These are phyloP conservation scores for Chloropicon primus DNA, from an alignment of 139 green algal genomes.

Conservation along the genomic window DNA sequence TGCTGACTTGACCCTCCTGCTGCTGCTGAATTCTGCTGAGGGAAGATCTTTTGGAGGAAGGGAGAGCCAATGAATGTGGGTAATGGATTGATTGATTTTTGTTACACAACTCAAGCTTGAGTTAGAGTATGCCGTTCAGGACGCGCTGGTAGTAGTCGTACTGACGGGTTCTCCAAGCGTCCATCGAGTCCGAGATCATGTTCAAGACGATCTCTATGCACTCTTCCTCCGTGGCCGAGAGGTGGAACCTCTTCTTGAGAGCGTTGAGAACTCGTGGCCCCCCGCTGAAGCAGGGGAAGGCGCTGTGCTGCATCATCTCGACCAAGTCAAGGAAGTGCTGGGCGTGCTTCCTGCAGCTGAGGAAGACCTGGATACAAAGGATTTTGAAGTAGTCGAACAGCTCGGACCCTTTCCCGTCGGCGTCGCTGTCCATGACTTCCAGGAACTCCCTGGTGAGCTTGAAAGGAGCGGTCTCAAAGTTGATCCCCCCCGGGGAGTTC, in stretches of 20 bases:
- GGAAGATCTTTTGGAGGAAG: too few species aligned
- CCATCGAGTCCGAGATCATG: slow-evolving; percentile 76
- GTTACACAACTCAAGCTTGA: too few species aligned
- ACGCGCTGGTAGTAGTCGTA: slow-evolving; percentile 98
- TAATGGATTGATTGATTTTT: neutral
- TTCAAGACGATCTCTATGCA: slow-evolving; percentile 71
- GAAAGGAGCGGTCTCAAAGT: slow-evolving; percentile 75
- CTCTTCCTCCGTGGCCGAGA: slow-evolving; percentile 43
- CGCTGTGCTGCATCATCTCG: slow-evolving; percentile 78
- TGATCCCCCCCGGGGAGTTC: slow-evolving; percentile 57
- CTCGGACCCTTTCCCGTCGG: slow-evolving; percentile 60
- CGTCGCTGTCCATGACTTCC: slow-evolving; percentile 89
- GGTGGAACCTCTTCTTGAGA: slow-evolving; percentile 70
- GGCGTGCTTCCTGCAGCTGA: slow-evolving; percentile 71
- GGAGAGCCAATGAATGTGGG: neutral
- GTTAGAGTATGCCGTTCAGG: slow-evolving; percentile 73
- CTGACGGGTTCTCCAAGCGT: slow-evolving; percentile 91
- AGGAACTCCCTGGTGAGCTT: slow-evolving; percentile 92
- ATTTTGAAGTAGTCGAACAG: slow-evolving; percentile 87
- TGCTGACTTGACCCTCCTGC: too few species aligned
- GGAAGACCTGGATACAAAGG: slow-evolving; percentile 91
- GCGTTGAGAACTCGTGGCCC: slow-evolving; percentile 50
- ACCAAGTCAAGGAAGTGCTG: slow-evolving; percentile 76
- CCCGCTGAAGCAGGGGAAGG: slow-evolving; percentile 87
- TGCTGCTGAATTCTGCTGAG: too few species aligned